A percentile compares a stretch with the other conserved stretches of the same genome.
These are phyloP conservation scores for Bidens hawaiensis DNA, from an alignment of 140 eudicot genomes.

Conservation along the genomic window DNA sequence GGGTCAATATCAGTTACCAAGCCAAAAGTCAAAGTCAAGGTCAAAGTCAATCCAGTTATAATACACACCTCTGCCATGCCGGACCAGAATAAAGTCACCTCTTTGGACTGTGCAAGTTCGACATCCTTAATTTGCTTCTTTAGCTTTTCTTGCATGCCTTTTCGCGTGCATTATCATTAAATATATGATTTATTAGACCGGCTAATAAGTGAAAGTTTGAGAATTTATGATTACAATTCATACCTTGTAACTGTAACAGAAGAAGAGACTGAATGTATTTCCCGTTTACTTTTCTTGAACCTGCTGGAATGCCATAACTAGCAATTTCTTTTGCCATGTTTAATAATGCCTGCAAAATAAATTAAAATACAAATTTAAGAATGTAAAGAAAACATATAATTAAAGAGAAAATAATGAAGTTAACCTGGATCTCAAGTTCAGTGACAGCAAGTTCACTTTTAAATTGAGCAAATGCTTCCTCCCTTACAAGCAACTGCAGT, in stretches of 20 bases:
- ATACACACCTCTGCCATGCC: constrained; percentile 93
- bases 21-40: neutral
- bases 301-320: constrained; percentile 63
- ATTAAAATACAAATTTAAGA: neutral
- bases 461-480: constrained; percentile 58
- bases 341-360: constrained; percentile 58
- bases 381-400: constrained; percentile 9
- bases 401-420: neutral
- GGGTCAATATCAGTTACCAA: neutral
- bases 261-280: constrained; percentile 85
- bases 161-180: constrained; percentile 3
- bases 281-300: constrained; percentile 80
- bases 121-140: constrained; percentile 72
- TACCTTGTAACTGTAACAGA: constrained; percentile 71
- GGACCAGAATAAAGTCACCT: constrained; percentile 68
- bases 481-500: constrained; percentile 64
- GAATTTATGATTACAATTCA: too few species aligned
- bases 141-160: constrained; percentile 68
- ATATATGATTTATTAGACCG: neutral
- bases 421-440: constrained; percentile 79
- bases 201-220: neutral
- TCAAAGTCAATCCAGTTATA: neutral
- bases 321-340: constrained; percentile 79
- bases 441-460: constrained; percentile 72
- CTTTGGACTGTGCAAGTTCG: constrained; percentile 65